Evolutionary conservation across 2,329 filamentous ascomycete species (phyloP), one percentile per base, ranked within the genome.

Genomic region (Penicillium sp.): DNA sequence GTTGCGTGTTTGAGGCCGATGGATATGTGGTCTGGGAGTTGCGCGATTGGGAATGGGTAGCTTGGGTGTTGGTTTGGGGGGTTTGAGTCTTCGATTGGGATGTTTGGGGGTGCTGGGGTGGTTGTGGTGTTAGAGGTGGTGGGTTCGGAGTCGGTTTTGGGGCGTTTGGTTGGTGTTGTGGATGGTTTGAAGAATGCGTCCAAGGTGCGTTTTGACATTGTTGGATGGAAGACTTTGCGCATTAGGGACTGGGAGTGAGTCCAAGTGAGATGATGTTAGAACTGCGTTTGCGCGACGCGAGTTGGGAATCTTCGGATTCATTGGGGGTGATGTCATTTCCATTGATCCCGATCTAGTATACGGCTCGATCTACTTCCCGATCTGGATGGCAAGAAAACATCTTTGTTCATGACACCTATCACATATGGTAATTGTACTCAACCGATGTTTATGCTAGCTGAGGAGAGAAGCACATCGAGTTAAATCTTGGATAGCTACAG

Each of bases 111-210:
- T 12, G 28, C 25, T 2, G 39, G 14, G 9, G 28, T 13, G 27
- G 30, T 22, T 30, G 39, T 12, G 41, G n/a, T 37, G 31, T 39
- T 22, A 10, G 25, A 14, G 35, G 40, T 25, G 4, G 37, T 42
- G n/a, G 19, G 16, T 33, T 64, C 44, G n/a, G 19, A 14, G 30
- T 64, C 42, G 41, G 69, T 50, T 69, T 72, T 64, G 35, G 46
- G 28, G 13, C 51, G 54, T 67, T 74, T 66, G 28, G 73, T 72
- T 3, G 71, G 50, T 18, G 80, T 76, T 3, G 64, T 52, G 18
- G 73, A 63, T 1, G 79, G 75, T 27, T 74, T 72, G 67, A 90
- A 89, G 72, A 89, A 90, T 10, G 78, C 71, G 53, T 89, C 84
- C 1, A 90, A 74, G 0, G 85, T 87, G 49, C 85, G 77, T 63